Evolutionary conservation across 768 basidiomycete genomes (phyloP).

Genomic region (Pulveroboletus sp.): DNA sequence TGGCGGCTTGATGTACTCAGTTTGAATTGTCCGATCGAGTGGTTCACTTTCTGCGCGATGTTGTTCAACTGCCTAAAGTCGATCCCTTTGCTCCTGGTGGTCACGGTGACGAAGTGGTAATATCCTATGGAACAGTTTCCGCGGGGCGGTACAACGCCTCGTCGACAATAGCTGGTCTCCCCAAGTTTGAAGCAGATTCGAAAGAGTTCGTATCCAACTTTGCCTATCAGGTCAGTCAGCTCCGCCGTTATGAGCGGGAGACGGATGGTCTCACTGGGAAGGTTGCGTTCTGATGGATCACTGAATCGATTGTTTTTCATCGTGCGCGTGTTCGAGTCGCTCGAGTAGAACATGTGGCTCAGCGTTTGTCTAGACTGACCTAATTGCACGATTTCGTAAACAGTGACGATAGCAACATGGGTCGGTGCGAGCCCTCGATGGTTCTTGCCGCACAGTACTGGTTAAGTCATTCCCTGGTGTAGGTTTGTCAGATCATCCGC

Average conservation of each 20-base stretch:
- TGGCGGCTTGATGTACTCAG: background rate
- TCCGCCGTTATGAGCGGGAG: slow-evolving; percentile 62
- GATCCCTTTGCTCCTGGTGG: slow-evolving; percentile 32
- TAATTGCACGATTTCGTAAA: too few relatives aligned
- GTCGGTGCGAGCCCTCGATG: too few relatives aligned
- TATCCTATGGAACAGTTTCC: slow-evolving; percentile 62
- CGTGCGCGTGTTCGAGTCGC: background rate
- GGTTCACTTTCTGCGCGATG: slow-evolving; percentile 43
- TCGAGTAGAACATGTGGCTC: background rate
- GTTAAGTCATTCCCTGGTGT: too few relatives aligned
- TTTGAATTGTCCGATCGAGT: slow-evolving; percentile 29
- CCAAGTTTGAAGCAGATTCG: slow-evolving; percentile 40
- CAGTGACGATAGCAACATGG: slow-evolving; percentile 42
- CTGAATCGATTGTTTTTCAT: background rate
- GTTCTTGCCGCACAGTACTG: too few relatives aligned
- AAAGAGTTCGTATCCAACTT: slow-evolving; percentile 57
- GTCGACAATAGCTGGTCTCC: slow-evolving; percentile 36
- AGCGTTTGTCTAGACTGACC: too few relatives aligned
- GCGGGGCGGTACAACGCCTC: slow-evolving; percentile 45
- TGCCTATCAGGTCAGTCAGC: slow-evolving; percentile 59
- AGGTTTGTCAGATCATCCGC: too few relatives aligned
- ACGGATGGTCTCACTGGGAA: slow-evolving; percentile 47
- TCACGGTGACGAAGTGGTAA: slow-evolving; percentile 36
- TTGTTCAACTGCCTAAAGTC: slow-evolving; percentile 44
- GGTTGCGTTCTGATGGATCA: slow-evolving; percentile 41